phyloP scores from a whole-genome alignment of 371 early-diverging fungal species.

The Circinella umbellata region DNA sequence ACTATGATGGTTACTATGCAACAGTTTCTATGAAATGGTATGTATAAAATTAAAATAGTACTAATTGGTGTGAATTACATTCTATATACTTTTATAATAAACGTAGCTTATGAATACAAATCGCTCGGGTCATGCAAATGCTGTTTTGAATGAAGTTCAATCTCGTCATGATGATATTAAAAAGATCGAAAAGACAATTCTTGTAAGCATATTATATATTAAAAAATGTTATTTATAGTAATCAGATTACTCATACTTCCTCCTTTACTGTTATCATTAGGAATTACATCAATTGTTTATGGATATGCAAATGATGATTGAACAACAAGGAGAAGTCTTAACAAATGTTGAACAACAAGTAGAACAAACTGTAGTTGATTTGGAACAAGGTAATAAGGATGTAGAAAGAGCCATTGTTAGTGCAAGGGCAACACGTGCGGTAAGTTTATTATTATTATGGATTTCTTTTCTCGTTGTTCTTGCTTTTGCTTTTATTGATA shows the following conservation, averaged over 20 bases:
- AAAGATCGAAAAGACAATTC: constrained; percentile 83
- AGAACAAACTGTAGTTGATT: constrained; percentile 62
- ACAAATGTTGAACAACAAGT: constrained; percentile 76
- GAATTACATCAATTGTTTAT: constrained; percentile 89
- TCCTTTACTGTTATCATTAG: constrained; percentile 34
- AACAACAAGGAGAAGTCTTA: constrained; percentile 77
- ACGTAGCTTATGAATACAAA: constrained; percentile 72
- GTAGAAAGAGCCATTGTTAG: constrained; percentile 71
- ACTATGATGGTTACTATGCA: too few species aligned
- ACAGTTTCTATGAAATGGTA: too few species aligned
- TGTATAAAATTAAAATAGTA: too few species aligned
- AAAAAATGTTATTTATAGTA: too few species aligned
- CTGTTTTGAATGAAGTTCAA: constrained; percentile 85
- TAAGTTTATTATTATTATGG: constrained; percentile 32
- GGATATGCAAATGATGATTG: constrained; percentile 89
- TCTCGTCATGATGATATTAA: constrained; percentile 88
- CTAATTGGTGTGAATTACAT: too few species aligned
- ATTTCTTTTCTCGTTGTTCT: constrained; percentile 4
- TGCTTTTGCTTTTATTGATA: not conserved
- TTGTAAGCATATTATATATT: constrained; percentile 46
- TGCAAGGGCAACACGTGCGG: constrained; percentile 78
- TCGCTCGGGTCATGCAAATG: constrained; percentile 80
- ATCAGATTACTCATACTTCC: not conserved
- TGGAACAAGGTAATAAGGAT: constrained; percentile 76
- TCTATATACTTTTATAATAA: not conserved